Base-by-base conservation (phyloP, 345 rosid species). In the Eucalyptus albens region DNA sequence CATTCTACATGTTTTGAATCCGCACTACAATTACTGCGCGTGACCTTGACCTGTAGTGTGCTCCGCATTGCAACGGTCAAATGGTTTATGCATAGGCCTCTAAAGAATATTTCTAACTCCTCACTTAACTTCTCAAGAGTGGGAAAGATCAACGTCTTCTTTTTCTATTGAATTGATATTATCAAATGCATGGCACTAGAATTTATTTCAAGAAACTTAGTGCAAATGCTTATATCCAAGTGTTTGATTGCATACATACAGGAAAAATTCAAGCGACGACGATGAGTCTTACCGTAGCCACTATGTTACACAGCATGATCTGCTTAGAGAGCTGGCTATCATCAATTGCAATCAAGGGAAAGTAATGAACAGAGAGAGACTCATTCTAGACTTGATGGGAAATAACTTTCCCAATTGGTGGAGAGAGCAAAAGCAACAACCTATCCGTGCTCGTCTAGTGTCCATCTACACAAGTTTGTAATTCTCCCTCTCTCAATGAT, bases 381-480 rank as follows among this genome's bases (percentile, higher is more conserved):
- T 95, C 81, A 91, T 92, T 55, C 9, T 93, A 49, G 94, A 93
- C 59, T 88, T 91, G 24, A 33, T 21, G 47, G 89, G 89, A 29
- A 92, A 93, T 87, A 67, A 45, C 15, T 89, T 91, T 55, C 96
- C 97, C 9, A 40, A 90, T 50, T 94, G 95, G 95, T 94, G 95
- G 92, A 87, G 69, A 4, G 83, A 91, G 86, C 86, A 86, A 87
- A 86, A 80, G 77, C 87, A 21, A 47, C 88, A 59, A 2, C 92
- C 89, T 24, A 5, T 88, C 37, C 24, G 59, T 44, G 94, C 94
- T n/a, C 89, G 89, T 24, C 91, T 95, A 40, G 42, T 94, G 40
- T 91, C 95, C 87, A 93, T 94, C 60, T 88, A 92, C 82, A 93
- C 94, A 83, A 96, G 96, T 94, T 87, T 37, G 21, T 37, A 65